Conservation (phyloP, 345 rosid genomes). For the Bruguiera sexangula region DNA sequence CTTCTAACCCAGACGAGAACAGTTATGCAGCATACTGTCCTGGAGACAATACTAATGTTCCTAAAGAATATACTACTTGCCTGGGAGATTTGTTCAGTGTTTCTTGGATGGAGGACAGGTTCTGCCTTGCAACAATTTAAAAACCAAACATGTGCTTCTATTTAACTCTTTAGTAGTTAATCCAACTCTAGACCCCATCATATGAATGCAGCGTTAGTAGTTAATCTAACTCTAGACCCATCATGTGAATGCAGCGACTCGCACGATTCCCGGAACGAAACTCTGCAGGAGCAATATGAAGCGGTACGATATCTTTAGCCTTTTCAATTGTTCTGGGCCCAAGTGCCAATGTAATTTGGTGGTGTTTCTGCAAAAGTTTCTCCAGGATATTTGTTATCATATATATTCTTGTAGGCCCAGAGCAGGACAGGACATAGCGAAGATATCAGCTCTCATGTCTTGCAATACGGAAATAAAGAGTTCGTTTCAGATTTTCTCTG, state of each 20-base stretch:
- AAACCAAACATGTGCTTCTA: too few species aligned
- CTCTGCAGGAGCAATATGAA: conserved; percentile 44
- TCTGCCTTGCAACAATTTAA: not conserved
- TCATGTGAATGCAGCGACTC: conserved; percentile 34
- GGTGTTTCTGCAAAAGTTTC: too few species aligned
- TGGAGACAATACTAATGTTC: conserved; percentile 12
- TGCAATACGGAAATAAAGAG: conserved; percentile 46
- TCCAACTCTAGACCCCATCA: too few species aligned
- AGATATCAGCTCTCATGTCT: conserved; percentile 43
- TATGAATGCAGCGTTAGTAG: conserved; percentile 30
- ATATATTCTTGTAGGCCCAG: conserved; percentile 21
- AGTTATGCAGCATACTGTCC: conserved; percentile 55
- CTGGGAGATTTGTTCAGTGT: conserved; percentile 69
- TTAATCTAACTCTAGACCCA: too few species aligned
- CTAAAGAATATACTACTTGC: conserved; percentile 39
- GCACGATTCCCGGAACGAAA: conserved; percentile 53
- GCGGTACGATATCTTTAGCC: conserved; percentile 18
- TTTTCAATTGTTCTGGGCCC: not conserved
- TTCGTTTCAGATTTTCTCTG: conserved; percentile 29
- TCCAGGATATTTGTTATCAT: not conserved
- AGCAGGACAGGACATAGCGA: conserved; percentile 41
- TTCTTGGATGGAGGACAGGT: conserved; percentile 90
- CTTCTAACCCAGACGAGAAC: conserved; percentile 46
- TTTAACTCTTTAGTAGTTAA: too few species aligned
- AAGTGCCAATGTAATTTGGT: not conserved